phyloP scores from a whole-genome alignment of 345 rosid genomes.

The Euphorbia tirucalli region DNA sequence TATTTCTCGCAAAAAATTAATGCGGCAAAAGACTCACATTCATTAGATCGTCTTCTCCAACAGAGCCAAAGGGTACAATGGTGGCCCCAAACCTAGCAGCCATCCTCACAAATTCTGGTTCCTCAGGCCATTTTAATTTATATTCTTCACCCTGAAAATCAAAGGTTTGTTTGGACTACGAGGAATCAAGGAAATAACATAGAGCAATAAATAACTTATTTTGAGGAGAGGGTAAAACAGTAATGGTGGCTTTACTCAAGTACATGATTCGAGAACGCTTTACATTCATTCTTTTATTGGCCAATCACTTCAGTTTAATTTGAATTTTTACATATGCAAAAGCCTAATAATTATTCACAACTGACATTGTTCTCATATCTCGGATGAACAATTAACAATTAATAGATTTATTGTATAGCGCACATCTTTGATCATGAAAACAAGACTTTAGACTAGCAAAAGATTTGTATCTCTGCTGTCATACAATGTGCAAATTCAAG shows the following conservation, averaged over 20 bases:
- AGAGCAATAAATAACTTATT: neutral
- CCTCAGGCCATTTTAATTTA: slow-evolving; percentile 64
- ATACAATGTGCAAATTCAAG: too few relatives aligned
- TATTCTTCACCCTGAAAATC: slow-evolving; percentile 65
- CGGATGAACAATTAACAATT: too few relatives aligned
- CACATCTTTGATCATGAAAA: neutral
- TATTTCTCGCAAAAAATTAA: neutral
- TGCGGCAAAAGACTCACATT: slow-evolving; percentile 40
- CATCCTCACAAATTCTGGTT: slow-evolving; percentile 79
- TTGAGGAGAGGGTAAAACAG: neutral
- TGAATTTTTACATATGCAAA: too few relatives aligned
- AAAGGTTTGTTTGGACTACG: neutral
- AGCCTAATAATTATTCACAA: too few relatives aligned
- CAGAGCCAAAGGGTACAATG: slow-evolving; percentile 70
- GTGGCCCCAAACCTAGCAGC: slow-evolving; percentile 78
- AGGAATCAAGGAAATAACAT: neutral
- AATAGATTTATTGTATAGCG: neutral
- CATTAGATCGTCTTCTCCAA: slow-evolving; percentile 75
- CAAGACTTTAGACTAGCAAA: neutral
- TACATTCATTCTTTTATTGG: too few relatives aligned
- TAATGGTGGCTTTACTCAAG: too few relatives aligned
- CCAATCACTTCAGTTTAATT: too few relatives aligned
- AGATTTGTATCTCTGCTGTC: too few relatives aligned
- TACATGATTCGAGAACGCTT: too few relatives aligned
- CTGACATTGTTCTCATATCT: too few relatives aligned